A percentile compares a stretch with the other conserved stretches of the same genome.
Conservation (phyloP, 2,329 filamentous ascomycete genomes). For the Arthrobotrys musiformis region DNA sequence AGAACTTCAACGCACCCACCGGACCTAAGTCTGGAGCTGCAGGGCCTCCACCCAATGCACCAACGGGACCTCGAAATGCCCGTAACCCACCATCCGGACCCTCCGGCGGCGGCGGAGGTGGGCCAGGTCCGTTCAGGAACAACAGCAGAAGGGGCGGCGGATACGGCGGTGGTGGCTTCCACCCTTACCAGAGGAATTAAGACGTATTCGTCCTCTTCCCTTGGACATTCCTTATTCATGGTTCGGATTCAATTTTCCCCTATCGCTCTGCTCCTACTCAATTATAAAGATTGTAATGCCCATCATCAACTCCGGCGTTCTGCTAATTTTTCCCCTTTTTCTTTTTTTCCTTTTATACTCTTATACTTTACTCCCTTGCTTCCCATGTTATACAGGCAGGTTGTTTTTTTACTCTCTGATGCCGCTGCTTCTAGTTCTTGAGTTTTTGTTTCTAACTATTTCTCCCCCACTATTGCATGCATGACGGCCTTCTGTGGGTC, state of each 20-base stretch:
- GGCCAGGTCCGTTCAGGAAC: slow-evolving; percentile 32
- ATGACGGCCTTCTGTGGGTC: not conserved
- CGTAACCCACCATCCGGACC: slow-evolving; percentile 64
- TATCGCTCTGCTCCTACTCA: not conserved
- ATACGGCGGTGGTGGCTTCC: slow-evolving; percentile 37
- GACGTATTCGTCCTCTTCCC: not conserved
- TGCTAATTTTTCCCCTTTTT: slow-evolving; percentile 2
- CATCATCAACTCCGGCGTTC: slow-evolving; percentile 18
- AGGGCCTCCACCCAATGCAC: slow-evolving; percentile 79
- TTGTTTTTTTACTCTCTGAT: not conserved
- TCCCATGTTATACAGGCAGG: not conserved
- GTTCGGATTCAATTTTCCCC: not conserved
- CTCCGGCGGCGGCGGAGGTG: slow-evolving; percentile 25
- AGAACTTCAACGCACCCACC: slow-evolving; percentile 60
- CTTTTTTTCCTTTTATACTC: not conserved
- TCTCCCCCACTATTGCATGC: too few species aligned
- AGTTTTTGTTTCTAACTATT: not conserved
- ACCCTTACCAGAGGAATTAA: slow-evolving; percentile 51
- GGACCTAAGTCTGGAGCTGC: slow-evolving; percentile 64
- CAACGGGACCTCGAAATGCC: slow-evolving; percentile 90
- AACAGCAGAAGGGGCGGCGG: slow-evolving; percentile 15
- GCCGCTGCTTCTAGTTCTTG: not conserved
- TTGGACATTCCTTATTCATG: not conserved
- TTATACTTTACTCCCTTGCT: not conserved
- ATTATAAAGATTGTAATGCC: slow-evolving; percentile 18